These are phyloP conservation scores for Pestalotiopsis sp. DNA, from an alignment of 2,329 filamentous ascomycete species.

Conservation along the genomic window DNA sequence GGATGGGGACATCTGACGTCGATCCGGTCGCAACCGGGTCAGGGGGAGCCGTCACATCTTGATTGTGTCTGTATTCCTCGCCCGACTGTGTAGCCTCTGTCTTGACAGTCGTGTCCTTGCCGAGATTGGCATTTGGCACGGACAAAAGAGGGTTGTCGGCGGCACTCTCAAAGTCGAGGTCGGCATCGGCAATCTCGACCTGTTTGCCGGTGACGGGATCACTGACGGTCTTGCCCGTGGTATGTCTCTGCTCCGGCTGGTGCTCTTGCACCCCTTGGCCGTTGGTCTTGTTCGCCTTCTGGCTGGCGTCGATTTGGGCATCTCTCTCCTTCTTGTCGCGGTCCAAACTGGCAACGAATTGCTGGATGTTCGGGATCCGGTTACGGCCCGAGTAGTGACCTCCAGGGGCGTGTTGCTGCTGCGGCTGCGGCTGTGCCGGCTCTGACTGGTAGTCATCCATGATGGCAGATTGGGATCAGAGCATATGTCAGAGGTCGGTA, in stretches of 20 bases:
- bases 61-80: conserved; percentile 79
- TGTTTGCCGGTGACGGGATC: conserved; percentile 88
- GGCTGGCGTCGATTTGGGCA: conserved; percentile 65
- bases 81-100: conserved; percentile 72
- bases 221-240: conserved; percentile 66
- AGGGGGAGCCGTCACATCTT: conserved; percentile 89
- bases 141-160: conserved; percentile 77
- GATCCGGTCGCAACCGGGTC: conserved; percentile 80
- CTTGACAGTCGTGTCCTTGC: conserved; percentile 72
- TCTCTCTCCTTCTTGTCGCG: conserved; percentile 78
- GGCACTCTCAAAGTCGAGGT: conserved; percentile 67
- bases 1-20: conserved; percentile 92
- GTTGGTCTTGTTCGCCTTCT: conserved; percentile 38
- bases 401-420: conserved; percentile 27
- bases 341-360: conserved; percentile 81
- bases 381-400: conserved; percentile 79
- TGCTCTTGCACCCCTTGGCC: conserved; percentile 42
- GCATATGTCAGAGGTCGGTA: background rate
- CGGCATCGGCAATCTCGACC: conserved; percentile 82
- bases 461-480: background rate
- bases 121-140: conserved; percentile 87
- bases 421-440: conserved; percentile 13
- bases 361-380: conserved; percentile 83
- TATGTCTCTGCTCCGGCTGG: conserved; percentile 37
- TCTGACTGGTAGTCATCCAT: background rate